phyloP scores from a whole-genome alignment of 805 yeast species.

The Komagataella ulmi region DNA sequence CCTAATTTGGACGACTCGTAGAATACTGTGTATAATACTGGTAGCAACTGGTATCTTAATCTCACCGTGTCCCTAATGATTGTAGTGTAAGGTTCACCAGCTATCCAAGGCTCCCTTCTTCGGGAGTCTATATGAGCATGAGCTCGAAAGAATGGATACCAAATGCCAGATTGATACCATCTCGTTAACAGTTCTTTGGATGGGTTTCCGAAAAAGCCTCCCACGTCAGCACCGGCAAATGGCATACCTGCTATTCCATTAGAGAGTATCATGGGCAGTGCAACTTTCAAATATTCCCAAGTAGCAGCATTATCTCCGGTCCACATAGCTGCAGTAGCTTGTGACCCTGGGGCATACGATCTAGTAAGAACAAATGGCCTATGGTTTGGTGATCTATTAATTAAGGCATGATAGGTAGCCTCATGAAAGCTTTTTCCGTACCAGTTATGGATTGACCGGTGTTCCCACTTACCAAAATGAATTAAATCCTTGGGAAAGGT shows the following conservation, averaged over 20 bases:
- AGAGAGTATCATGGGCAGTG: constrained; percentile 82
- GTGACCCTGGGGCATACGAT: constrained; percentile 84
- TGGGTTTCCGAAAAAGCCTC: constrained; percentile 93
- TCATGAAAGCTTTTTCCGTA: constrained; percentile 75
- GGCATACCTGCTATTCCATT: constrained; percentile 79
- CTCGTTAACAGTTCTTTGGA: constrained; percentile 65
- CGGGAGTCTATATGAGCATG: constrained; percentile 93
- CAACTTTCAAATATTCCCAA: constrained; percentile 75
- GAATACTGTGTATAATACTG: constrained; percentile 72
- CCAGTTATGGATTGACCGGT: constrained; percentile 80
- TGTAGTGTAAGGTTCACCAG: constrained; percentile 60
- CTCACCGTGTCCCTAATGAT: constrained; percentile 57
- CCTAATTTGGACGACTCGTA: constrained; percentile 48
- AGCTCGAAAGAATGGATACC: constrained; percentile 94
- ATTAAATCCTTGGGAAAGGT: constrained; percentile 71
- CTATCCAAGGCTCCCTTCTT: constrained; percentile 87
- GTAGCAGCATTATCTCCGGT: constrained; percentile 92
- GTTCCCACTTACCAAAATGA: constrained; percentile 77
- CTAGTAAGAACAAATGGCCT: constrained; percentile 87
- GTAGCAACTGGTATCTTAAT: constrained; percentile 65
- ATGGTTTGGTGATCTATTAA: constrained; percentile 31
- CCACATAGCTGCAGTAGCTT: constrained; percentile 89
- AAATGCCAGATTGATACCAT: constrained; percentile 94
- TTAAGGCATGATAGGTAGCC: constrained; percentile 59
- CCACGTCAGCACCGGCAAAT: constrained; percentile 92